phyloP scores from a whole-genome alignment of 768 basidiomycete species.

The Tulasnella sp. region DNA sequence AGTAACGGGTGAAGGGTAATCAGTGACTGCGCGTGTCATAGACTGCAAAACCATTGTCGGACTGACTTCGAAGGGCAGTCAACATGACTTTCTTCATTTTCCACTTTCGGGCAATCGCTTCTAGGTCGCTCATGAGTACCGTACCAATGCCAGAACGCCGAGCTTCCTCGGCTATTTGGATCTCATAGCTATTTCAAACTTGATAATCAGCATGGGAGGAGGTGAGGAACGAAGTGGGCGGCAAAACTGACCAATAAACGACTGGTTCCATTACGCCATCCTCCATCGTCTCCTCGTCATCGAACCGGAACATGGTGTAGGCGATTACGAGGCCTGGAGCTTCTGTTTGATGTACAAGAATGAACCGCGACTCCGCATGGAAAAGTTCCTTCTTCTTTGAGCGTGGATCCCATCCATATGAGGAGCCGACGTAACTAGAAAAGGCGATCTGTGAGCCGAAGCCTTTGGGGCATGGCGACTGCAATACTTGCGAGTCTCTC shows the following conservation, averaged over 20 bases:
- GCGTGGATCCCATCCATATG: constrained; percentile 19
- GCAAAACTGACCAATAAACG: constrained; percentile 25
- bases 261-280: constrained; percentile 23
- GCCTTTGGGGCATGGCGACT: not conserved
- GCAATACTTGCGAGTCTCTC: constrained; percentile 19
- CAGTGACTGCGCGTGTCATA: too few species aligned
- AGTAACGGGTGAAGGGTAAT: not conserved
- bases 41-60: not conserved
- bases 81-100: constrained; percentile 28
- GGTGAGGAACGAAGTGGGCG: not conserved
- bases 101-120: constrained; percentile 21
- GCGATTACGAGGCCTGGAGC: not conserved
- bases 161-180: constrained; percentile 22
- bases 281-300: constrained; percentile 25
- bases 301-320: constrained; percentile 28
- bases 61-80: constrained; percentile 27
- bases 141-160: constrained; percentile 22
- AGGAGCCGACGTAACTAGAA: not conserved
- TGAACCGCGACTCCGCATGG: constrained; percentile 26
- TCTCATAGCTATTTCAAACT: constrained; percentile 26
- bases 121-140: constrained; percentile 23
- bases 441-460: not conserved
- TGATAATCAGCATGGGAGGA: not conserved
- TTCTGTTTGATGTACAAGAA: constrained; percentile 19
- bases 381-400: constrained; percentile 29